These are phyloP conservation scores for Mycena sp. DNA, from an alignment of 1,284 basidiomycete genomes.

Conservation along the genomic window DNA sequence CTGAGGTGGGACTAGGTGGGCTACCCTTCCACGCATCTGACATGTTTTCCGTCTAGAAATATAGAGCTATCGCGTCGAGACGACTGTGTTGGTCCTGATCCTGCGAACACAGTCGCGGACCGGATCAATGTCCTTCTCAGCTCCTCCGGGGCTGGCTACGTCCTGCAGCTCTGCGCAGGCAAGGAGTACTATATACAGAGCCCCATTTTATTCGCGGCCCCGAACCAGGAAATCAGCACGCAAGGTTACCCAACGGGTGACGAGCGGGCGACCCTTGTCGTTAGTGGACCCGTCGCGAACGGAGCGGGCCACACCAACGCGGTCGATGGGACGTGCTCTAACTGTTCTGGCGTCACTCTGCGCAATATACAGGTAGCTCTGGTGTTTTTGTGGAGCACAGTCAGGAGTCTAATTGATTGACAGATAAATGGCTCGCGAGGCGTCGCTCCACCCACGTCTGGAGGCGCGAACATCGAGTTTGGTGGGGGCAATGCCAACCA, in stretches of 20 bases:
- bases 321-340: constrained; percentile 68
- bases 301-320: constrained; percentile 76
- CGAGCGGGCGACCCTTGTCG: constrained; percentile 46
- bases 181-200: constrained; percentile 69
- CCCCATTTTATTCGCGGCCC: constrained; percentile 70
- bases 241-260: constrained; percentile 70
- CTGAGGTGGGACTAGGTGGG: neutral
- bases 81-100: constrained; percentile 56
- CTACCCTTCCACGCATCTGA: neutral
- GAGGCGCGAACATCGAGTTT: constrained; percentile 83
- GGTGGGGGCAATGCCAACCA: constrained; percentile 75
- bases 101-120: constrained; percentile 71
- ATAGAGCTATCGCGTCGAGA: constrained; percentile 8
- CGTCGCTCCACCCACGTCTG: constrained; percentile 58
- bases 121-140: constrained; percentile 74
- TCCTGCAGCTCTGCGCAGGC: constrained; percentile 71
- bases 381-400: neutral
- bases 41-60: neutral
- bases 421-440: constrained; percentile 75
- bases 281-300: constrained; percentile 63
- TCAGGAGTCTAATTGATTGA: neutral
- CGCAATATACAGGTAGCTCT: constrained; percentile 74
- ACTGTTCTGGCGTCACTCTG: constrained; percentile 67
- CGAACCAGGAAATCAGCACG: constrained; percentile 83
- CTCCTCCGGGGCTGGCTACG: constrained; percentile 71